Evolutionary conservation across 2,329 filamentous ascomycete species (phyloP).

Genomic region (Aspergillus ruber): DNA sequence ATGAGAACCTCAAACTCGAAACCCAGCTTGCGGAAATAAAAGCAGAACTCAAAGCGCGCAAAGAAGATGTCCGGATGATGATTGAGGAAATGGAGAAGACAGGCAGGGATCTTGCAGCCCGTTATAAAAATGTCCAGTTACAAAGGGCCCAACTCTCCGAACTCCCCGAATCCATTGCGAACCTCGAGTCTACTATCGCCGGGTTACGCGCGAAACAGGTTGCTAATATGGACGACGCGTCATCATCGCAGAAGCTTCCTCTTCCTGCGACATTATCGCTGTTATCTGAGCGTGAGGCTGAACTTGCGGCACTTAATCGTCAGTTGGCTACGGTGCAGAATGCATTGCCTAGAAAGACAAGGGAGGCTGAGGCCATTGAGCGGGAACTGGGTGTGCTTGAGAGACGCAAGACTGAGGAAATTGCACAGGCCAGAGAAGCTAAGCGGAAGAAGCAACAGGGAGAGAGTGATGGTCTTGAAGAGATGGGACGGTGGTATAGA

Average conservation of each 20-base stretch:
- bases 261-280: slow-evolving; percentile 36
- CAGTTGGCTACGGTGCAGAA: slow-evolving; percentile 40
- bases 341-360: slow-evolving; percentile 36
- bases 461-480: slow-evolving; percentile 41
- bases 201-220: slow-evolving; percentile 49
- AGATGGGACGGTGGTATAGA: slow-evolving; percentile 42
- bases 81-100: slow-evolving; percentile 66
- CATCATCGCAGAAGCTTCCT: slow-evolving; percentile 31
- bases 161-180: slow-evolving; percentile 48
- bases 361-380: slow-evolving; percentile 41
- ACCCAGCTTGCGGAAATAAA: slow-evolving; percentile 64
- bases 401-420: slow-evolving; percentile 40
- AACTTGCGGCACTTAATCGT: slow-evolving; percentile 36
- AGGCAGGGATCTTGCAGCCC: slow-evolving; percentile 57
- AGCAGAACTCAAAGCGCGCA: slow-evolving; percentile 68
- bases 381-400: slow-evolving; percentile 36
- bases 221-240: slow-evolving; percentile 53
- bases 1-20: slow-evolving; percentile 76
- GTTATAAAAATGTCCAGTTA: slow-evolving; percentile 51
- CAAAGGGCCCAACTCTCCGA: slow-evolving; percentile 46
- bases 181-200: slow-evolving; percentile 46
- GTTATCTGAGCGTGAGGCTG: slow-evolving; percentile 34
- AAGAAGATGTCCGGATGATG: slow-evolving; percentile 68
- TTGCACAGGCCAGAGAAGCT: slow-evolving; percentile 42
- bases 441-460: slow-evolving; percentile 38